phyloP scores from a whole-genome alignment of 2,329 filamentous ascomycete species.

The Didymella pinodella region DNA sequence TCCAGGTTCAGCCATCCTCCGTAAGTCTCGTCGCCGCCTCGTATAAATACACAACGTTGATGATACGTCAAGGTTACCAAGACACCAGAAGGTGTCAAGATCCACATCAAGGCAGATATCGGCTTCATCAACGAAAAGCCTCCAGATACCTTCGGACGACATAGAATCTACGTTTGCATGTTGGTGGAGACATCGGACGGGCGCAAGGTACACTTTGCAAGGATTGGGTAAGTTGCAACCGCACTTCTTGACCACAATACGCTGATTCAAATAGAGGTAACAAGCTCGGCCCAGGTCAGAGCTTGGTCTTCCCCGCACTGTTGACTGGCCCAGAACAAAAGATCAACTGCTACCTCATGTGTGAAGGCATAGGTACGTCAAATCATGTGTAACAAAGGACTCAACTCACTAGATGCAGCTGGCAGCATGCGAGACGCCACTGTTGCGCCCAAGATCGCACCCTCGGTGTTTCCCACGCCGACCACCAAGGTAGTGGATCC shows the following conservation, averaged over 20 bases:
- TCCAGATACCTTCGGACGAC: slow-evolving; percentile 69
- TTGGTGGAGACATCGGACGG: slow-evolving; percentile 76
- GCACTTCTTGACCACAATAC: background rate
- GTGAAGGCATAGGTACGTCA: slow-evolving; percentile 76
- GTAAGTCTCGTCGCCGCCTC: slow-evolving; percentile 40
- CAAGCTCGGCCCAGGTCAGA: slow-evolving; percentile 68
- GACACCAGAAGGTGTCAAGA: slow-evolving; percentile 56
- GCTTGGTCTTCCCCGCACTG: slow-evolving; percentile 66
- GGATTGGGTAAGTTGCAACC: slow-evolving; percentile 58
- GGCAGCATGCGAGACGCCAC: slow-evolving; percentile 64
- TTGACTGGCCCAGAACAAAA: slow-evolving; percentile 63
- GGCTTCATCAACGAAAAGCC: slow-evolving; percentile 73
- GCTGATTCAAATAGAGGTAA: slow-evolving; percentile 63
- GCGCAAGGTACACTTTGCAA: slow-evolving; percentile 71
- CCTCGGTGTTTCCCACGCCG: slow-evolving; percentile 54
- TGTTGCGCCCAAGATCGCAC: slow-evolving; percentile 59
- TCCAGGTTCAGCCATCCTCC: slow-evolving; percentile 60
- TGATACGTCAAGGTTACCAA: slow-evolving; percentile 29
- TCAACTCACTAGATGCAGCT: slow-evolving; percentile 51
- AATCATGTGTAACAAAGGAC: rapidly evolving
- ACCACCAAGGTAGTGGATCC: slow-evolving; percentile 9
- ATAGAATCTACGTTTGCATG: slow-evolving; percentile 73
- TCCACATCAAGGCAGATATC: slow-evolving; percentile 72
- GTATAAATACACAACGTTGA: background rate
- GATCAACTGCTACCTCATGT: slow-evolving; percentile 76